A percentile compares a stretch with the other conserved stretches of the same genome.
Evolutionary conservation across 1,284 basidiomycete species (phyloP).

Genomic region (Ganoderma boninense): DNA sequence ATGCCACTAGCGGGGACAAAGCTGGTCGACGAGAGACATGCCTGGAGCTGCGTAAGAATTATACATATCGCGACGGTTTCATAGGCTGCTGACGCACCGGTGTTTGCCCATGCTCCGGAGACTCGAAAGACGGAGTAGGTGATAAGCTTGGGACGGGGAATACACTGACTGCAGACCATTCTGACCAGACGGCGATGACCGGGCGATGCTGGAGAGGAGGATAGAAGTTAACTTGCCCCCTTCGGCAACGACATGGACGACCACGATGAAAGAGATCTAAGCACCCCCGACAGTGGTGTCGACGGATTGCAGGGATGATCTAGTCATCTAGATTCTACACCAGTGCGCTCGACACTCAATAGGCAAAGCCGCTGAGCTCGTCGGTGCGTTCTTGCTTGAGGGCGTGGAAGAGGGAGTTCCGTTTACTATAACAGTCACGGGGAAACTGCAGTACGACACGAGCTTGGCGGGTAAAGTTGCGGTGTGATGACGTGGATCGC

Average conservation of each 20-base stretch:
- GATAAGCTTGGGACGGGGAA: constrained; percentile 4
- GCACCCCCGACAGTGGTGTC: not conserved
- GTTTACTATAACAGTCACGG: constrained; percentile 61
- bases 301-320: constrained; percentile 41
- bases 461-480: constrained; percentile 48
- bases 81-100: too few relatives aligned
- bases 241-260: constrained; percentile 43
- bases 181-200: constrained; percentile 53
- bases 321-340: constrained; percentile 53
- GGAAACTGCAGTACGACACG: constrained; percentile 89
- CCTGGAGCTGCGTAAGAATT: too few relatives aligned
- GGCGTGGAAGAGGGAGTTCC: constrained; percentile 87
- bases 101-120: too few relatives aligned
- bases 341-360: constrained; percentile 82
- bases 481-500: constrained; percentile 26
- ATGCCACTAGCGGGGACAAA: too few relatives aligned
- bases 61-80: too few relatives aligned
- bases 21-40: too few relatives aligned
- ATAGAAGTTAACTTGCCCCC: constrained; percentile 40
- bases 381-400: constrained; percentile 86
- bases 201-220: constrained; percentile 42
- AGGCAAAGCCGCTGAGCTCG: constrained; percentile 95
- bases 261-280: constrained; percentile 56
- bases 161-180: not conserved
- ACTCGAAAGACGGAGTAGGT: too few relatives aligned